Base-by-base conservation (phyloP, 2,329 filamentous ascomycete genomes). In the Aspergillus brunneoviolaceus region DNA sequence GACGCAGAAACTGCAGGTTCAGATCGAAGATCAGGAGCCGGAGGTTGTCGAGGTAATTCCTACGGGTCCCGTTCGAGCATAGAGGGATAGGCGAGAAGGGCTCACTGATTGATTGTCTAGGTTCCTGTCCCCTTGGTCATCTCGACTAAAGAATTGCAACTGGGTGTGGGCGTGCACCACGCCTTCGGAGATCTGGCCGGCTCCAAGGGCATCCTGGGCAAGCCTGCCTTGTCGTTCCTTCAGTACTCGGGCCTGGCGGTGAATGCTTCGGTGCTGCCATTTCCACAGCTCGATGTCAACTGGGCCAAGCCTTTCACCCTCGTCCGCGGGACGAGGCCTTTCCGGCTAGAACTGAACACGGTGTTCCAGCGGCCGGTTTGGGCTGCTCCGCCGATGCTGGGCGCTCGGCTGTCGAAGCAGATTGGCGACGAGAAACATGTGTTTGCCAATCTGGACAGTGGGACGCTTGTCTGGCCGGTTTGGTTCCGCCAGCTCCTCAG, bases 401-500 rank as follows among this genome's bases (percentile, higher is more conserved):
- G 67, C 21, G 56, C 78, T 7, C 69, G 74, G 50, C 55, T 74
- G 14, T 63, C 67, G 14, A 76, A 73, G 56, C 61, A 67, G 55
- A 62, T 79, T 12, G 71, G 73, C 1, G 21, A 65, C 5, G 63
- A 64, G 25, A 74, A 76, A 35, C 54, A 71, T 23, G 72, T 69
- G 2, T 71, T 72, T 52, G 68, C 71, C 47, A 69, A 71, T 23
- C 77, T 74, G 75, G 70, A 71, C 4, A 78, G 73, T 60, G 77
- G 77, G n/a, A 60, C 67, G n/a, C 53, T 74, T 25, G 27, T 50
- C 1, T 79, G 76, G 76, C 76, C 77, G 11, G 35, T 55, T 7
- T 50, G 66, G 14, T 27, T 74, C 19, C 64, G 64, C 35, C 56
- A 61, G 7, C 45, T 75, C 7, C 62, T 72, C 16, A 61, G 63